A percentile compares a stretch with the other conserved stretches of the same genome.
Evolutionary conservation across 208 protist genomes (phyloP).

Genomic region (Trichomonas vaginalis): DNA sequence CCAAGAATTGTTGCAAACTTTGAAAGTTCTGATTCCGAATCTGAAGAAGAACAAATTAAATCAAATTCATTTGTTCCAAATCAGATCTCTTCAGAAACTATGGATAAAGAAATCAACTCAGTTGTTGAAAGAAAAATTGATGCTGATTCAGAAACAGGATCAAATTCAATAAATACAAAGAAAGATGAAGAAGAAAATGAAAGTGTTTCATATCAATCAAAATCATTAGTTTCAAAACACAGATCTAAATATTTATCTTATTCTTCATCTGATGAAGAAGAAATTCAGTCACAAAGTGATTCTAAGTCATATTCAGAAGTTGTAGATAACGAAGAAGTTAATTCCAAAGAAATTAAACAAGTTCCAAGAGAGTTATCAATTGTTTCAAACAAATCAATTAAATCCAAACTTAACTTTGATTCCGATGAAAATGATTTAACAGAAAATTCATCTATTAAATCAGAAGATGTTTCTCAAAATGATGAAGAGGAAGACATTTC

Average conservation of each 20-base stretch:
- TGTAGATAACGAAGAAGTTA: neutral
- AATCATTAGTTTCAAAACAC: no score
- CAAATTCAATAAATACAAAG: neutral
- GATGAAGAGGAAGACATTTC: neutral
- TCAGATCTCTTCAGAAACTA: neutral
- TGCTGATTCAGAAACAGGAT: neutral
- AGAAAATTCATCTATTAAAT: no score
- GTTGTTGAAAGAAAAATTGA: neutral
- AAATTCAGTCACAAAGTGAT: neutral
- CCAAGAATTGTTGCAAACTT: neutral
- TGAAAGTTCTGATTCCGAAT: neutral
- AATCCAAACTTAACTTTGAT: neutral
- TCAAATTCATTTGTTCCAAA: neutral
- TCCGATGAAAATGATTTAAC: neutral
- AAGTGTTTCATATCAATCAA: no score
- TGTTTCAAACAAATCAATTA: neutral
- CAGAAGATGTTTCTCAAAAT: no score
- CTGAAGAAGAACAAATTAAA: neutral
- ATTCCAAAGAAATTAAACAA: neutral
- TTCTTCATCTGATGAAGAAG: neutral
- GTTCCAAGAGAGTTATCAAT: neutral
- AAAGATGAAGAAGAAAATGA: no score
- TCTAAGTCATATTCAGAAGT: neutral
- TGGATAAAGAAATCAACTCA: neutral
- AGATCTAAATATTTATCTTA: no score